Base-by-base conservation (phyloP, 768 basidiomycete genomes). In the Sarcomyxa edulis region DNA sequence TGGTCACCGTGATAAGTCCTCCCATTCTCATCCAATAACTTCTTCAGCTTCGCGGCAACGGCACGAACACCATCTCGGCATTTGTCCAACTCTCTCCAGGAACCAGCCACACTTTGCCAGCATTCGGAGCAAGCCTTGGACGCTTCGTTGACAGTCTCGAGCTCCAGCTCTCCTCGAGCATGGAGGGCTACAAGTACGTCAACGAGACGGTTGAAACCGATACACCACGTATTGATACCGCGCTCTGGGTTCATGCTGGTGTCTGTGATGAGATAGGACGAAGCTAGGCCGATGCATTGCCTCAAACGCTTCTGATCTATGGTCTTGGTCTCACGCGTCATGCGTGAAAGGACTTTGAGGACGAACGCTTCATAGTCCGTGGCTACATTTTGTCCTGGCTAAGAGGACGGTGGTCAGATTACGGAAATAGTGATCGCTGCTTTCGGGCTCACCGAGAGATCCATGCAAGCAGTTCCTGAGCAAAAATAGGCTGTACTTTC, bases 191-290 rank as follows among this genome's bases (percentile, higher is more conserved):
- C 68, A 42, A 86, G 62, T 36, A 89, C 64, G 47, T 90, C 87
- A 20, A 86, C 76, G 20, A 90, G 68, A 8, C 74, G 66, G 56
- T 69, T 70, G 51, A 91, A 74, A 2, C 87, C 87, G 5, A 64
- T 61, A 42, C 64, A 68, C 87, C 87, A 91, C 7, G 78, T 72
- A 10, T 50, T 45, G 18, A 78, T 59, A 1, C 85, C 88, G 1
- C 52, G 53, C 24, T 71, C 69, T 0, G 75, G 65, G 50, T 79
- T 77, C 46, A 69, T 86, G 40, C 76, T 78, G 1, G 72, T 70
- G 59, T 91, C 87, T 9, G 85, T 78, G 42, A 91, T 55, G 31
- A 89, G 74, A 52, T 81, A 87, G n/a, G 86, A 84, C 2, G 87
- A 81, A 10, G 87, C 73, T 26, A 88, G 75, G 11, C 69, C 70